These are phyloP conservation scores for Colletotrichum echinochloae DNA, from an alignment of 2,329 filamentous ascomycete genomes.

Conservation along the genomic window DNA sequence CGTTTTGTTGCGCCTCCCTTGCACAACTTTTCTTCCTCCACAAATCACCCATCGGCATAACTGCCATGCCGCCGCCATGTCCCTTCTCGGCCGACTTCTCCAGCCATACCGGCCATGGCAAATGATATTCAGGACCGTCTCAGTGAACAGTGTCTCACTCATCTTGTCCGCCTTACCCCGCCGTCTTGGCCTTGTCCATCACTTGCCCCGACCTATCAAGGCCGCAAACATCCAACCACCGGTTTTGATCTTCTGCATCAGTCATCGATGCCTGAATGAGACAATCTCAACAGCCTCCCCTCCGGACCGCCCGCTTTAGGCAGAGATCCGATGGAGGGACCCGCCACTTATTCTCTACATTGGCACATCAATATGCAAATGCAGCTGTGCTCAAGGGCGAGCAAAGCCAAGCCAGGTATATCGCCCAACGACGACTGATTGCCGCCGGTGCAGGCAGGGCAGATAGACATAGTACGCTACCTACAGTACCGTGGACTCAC, in stretches of 20 bases:
- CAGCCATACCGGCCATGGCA: slow-evolving; percentile 10
- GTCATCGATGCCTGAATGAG: slow-evolving; percentile 14
- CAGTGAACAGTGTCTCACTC: background rate
- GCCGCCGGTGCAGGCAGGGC: background rate
- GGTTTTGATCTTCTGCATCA: slow-evolving; percentile 21
- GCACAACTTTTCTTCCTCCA: slow-evolving; percentile 6
- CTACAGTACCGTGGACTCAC: no score
- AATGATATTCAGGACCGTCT: slow-evolving; percentile 32
- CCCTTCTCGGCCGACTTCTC: slow-evolving; percentile 9
- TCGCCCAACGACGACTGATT: background rate
- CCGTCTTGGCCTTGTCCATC: slow-evolving; percentile 29
- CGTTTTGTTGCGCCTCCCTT: background rate
- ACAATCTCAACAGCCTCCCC: slow-evolving; percentile 5
- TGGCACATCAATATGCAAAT: background rate
- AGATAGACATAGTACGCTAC: no score
- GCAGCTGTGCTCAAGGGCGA: background rate
- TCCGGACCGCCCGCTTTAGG: background rate
- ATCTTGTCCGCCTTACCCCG: slow-evolving; percentile 19
- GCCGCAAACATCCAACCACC: slow-evolving; percentile 21
- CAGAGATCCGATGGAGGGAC: slow-evolving; percentile 5
- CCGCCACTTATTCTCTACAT: slow-evolving; percentile 10
- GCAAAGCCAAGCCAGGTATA: background rate
- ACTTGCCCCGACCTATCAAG: slow-evolving; percentile 20
- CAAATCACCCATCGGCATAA: background rate
- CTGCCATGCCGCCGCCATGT: background rate